Evolutionary conservation across 805 yeast species (phyloP), one percentile per base, ranked within the genome.

Genomic region (Wickerhamomyces bovis): DNA sequence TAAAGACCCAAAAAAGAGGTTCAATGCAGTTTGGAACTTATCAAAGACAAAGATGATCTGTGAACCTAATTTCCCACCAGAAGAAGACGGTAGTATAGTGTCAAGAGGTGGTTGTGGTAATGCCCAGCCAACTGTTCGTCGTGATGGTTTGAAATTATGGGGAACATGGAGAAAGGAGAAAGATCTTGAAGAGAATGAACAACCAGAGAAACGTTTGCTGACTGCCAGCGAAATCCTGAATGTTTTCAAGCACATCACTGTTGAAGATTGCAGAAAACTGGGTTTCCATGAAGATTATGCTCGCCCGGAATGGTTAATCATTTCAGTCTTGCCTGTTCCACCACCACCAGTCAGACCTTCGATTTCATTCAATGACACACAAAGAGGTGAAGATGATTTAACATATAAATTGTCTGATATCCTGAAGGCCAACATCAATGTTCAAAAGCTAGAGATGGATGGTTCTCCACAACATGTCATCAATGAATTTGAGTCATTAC

Each of bases 331-430:
- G 60, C 99, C 99, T 1, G 99, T 94, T 18, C 99, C 99, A 39
- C 99, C 99, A 44, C 99, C 99, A 52, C 98, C 97, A 31, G 99
- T 94, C 30, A 84, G 99, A 67, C 99, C 99, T 11, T 87, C 96
- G 21, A 94, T 94, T 71, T 97, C 99, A 2, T 90, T 94, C 61
- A 94, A 94, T 56, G 99, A 94, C 64, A 88, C 97, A 11, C 97
- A 96, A 51, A 83, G 99, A 71, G 97, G 98, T 57, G 99, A 94
- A 68, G 99, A 94, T 79, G 99, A 94, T 76, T 83, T 94, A 69
- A 94, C 99, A 2, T 94, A 90, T 66, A 94, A 94, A 69, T 75
- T 94, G 54, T 97, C 98, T 9, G 99, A 94, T 76, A 90, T 94
- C 44, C 71, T 94, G 60, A 94, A 94, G 67, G 98, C 99, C 4